Percentiles rank a stretch among this genome's conserved stretches.
Evolutionary conservation across 805 yeast species (phyloP).

Genomic region (Spathaspora hagerdaliae): DNA sequence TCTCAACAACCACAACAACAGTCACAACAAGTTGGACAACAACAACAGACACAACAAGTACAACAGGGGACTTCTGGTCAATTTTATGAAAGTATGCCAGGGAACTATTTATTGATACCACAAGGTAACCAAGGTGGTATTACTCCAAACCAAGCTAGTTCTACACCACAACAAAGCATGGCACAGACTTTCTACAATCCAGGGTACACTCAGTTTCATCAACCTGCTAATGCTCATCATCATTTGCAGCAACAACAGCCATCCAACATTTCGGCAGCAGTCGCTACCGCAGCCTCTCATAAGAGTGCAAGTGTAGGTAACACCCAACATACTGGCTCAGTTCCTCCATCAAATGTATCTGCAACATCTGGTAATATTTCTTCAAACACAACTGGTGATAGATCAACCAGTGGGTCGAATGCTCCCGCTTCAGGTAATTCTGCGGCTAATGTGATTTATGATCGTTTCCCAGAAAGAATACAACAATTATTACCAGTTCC

Average conservation of each 20-base stretch:
- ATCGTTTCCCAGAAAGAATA: conserved; percentile 22
- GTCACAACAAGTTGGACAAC: conserved; percentile 7
- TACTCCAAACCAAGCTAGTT: conserved; percentile 7
- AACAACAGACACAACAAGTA: conserved; percentile 4
- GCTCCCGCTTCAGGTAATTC: conserved; percentile 3
- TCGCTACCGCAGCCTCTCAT: conserved; percentile 1
- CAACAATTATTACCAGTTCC: conserved; percentile 42
- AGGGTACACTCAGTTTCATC: conserved; percentile 4
- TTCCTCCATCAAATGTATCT: neutral
- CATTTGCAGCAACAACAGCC: conserved; percentile 4
- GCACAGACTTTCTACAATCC: conserved; percentile 1
- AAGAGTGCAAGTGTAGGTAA: conserved; percentile 1
- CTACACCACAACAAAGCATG: conserved; percentile 2
- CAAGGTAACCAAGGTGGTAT: conserved; percentile 6
- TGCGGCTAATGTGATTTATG: conserved; percentile 11
- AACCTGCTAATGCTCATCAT: conserved; percentile 3
- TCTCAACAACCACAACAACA: conserved; percentile 7
- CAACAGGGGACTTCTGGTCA: conserved; percentile 6
- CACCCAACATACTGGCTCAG: neutral
- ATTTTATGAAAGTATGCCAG: conserved; percentile 13
- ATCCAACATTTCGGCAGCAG: conserved; percentile 7
- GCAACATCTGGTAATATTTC: neutral
- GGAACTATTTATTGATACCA: conserved; percentile 20
- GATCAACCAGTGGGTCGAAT: conserved; percentile 3
- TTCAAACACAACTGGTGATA: neutral